phyloP scores from a whole-genome alignment of 2,329 filamentous ascomycete genomes.

The Beauveria sp. region DNA sequence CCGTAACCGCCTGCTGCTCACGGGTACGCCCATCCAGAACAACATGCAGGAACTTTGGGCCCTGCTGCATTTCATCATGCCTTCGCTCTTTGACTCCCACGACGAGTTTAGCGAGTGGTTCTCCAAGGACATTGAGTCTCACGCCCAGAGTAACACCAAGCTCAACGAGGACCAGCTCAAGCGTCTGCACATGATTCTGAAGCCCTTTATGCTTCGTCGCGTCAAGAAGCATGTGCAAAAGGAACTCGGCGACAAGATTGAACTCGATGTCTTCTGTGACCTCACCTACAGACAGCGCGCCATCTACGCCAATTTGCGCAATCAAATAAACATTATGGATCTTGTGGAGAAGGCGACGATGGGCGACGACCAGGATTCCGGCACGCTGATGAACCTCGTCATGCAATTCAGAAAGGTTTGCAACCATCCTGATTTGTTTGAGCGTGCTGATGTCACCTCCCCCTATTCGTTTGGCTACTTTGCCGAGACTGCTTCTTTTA shows the following conservation, averaged over 20 bases:
- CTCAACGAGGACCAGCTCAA: slow-evolving; percentile 97
- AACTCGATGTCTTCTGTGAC: slow-evolving; percentile 92
- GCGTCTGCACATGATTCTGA: slow-evolving; percentile 96
- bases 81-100: slow-evolving; percentile 91
- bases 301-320: slow-evolving; percentile 84
- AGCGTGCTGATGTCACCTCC: slow-evolving; percentile 84
- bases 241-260: slow-evolving; percentile 97
- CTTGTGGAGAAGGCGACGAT: slow-evolving; percentile 94
- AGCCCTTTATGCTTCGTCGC: slow-evolving; percentile 98
- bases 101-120: slow-evolving; percentile 94
- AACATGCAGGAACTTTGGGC: slow-evolving; percentile 99
- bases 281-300: slow-evolving; percentile 93
- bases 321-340: slow-evolving; percentile 98
- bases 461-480: slow-evolving; percentile 80
- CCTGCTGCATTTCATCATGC: slow-evolving; percentile 98
- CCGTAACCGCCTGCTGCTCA: slow-evolving; percentile 86
- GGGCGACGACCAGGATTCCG: slow-evolving; percentile 89
- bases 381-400: slow-evolving; percentile 96
- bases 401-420: slow-evolving; percentile 99
- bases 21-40: slow-evolving; percentile 97
- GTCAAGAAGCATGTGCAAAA: slow-evolving; percentile 99
- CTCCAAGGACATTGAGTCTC: slow-evolving; percentile 93
- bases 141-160: slow-evolving; percentile 98
- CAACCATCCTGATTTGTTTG: slow-evolving; percentile 95
- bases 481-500: slow-evolving; percentile 90